Conservation (phyloP, 2,329 filamentous ascomycete genomes). For the Lachnellula suecica region DNA sequence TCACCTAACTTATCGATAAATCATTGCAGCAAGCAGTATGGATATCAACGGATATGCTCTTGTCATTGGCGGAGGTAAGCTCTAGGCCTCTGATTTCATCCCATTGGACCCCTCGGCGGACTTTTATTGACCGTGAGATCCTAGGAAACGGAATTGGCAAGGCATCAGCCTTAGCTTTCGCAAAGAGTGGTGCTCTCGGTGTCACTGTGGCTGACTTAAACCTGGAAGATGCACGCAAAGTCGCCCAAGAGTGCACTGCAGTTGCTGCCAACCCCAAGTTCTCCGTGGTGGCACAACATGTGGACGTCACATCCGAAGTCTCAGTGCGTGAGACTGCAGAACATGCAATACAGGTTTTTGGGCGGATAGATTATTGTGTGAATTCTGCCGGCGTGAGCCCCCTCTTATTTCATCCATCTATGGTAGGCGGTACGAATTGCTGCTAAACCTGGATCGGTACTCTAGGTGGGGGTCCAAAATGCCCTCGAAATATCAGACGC, state of each 20-base stretch:
- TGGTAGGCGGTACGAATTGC: neutral
- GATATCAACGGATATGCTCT: neutral
- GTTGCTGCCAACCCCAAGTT: constrained; percentile 1
- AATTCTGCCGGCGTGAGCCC: constrained; percentile 12
- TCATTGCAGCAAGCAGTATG: neutral
- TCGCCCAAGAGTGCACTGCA: constrained; percentile 1
- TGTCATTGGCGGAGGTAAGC: neutral
- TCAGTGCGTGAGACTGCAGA: constrained; percentile 1
- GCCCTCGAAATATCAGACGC: constrained; percentile 1
- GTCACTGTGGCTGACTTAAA: constrained; percentile 10
- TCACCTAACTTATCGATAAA: neutral
- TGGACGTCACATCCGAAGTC: constrained; percentile 4
- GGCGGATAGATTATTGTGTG: constrained; percentile 13
- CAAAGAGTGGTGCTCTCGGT: constrained; percentile 1
- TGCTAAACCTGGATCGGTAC: neutral
- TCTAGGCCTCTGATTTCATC: neutral
- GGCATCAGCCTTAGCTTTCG: constrained; percentile 5
- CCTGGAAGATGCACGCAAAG: neutral
- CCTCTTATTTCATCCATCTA: neutral
- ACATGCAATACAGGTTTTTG: neutral
- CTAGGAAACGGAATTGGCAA: constrained; percentile 13
- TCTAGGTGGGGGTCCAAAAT: constrained; percentile 6
- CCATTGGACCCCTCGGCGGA: neutral
- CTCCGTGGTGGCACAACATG: neutral
- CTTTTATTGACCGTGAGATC: too few species aligned